These are phyloP conservation scores for Cyclostephanos invisitatus DNA, from an alignment of 108 stramenopile species.

Conservation along the genomic window DNA sequence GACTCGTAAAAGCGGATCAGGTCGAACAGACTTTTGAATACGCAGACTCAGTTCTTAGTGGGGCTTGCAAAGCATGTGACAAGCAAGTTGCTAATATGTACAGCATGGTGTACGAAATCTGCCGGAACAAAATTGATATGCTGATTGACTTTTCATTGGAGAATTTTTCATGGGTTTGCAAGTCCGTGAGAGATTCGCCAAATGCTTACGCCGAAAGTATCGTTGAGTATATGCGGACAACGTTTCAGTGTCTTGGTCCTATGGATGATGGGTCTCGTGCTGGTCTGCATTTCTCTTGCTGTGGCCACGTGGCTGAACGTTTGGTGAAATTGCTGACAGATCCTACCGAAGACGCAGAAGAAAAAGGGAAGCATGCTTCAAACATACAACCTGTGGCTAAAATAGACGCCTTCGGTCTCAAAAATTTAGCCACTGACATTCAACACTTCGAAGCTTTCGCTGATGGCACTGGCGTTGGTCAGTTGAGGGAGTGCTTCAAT, in stretches of 20 bases:
- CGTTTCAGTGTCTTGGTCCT: conserved; percentile 80
- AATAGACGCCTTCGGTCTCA: conserved; percentile 87
- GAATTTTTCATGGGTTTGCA: conserved; percentile 86
- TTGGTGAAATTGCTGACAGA: conserved; percentile 78
- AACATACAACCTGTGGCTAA: conserved; percentile 76
- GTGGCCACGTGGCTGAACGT: conserved; percentile 87
- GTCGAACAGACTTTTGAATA: conserved; percentile 84
- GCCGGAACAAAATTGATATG: conserved; percentile 85
- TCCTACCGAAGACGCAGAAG: conserved; percentile 49
- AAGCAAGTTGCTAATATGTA: conserved; percentile 87
- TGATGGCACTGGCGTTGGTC: conserved; percentile 80
- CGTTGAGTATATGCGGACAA: conserved; percentile 80
- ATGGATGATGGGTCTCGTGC: conserved; percentile 90
- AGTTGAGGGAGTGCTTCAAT: conserved; percentile 83
- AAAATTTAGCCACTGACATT: conserved; percentile 79
- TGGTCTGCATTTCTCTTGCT: conserved; percentile 90
- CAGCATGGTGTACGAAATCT: conserved; percentile 85
- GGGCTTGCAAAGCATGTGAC: conserved; percentile 87
- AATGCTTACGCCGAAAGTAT: conserved; percentile 86
- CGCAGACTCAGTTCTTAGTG: conserved; percentile 76
- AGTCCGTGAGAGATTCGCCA: conserved; percentile 71
- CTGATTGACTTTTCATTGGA: conserved; percentile 83
- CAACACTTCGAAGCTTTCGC: conserved; percentile 83
- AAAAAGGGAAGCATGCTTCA: conserved; percentile 27
- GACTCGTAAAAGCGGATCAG: conserved; percentile 82